Conservation (phyloP, 2,329 filamentous ascomycete species). For the Hymenoscyphus occultus region DNA sequence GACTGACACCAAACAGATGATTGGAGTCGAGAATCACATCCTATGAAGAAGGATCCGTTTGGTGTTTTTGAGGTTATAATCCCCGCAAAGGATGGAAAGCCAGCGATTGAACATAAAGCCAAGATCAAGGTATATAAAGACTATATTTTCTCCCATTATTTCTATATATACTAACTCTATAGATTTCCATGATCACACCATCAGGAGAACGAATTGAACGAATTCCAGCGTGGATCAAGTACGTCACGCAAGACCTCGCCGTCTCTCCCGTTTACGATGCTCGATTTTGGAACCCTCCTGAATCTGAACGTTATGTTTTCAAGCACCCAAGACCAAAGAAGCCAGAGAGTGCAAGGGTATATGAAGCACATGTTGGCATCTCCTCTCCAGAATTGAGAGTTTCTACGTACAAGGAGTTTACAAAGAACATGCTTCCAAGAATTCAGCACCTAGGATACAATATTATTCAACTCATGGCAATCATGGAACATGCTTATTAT, state of each 20-base stretch:
- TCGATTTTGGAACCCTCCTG: conserved; percentile 92
- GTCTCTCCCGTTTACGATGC: conserved; percentile 94
- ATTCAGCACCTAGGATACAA: conserved; percentile 94
- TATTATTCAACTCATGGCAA: conserved; percentile 95
- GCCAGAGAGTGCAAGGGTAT: conserved; percentile 83
- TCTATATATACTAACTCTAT: conserved; percentile 21
- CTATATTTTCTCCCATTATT: background rate
- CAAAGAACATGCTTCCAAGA: conserved; percentile 82
- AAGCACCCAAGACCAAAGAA: conserved; percentile 80
- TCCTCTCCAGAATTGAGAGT: conserved; percentile 87
- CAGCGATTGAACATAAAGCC: conserved; percentile 85
- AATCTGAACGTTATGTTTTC: conserved; percentile 73
- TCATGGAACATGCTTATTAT: conserved; percentile 99
- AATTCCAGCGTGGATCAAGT: conserved; percentile 94
- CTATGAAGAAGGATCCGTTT: conserved; percentile 82
- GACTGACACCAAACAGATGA: conserved; percentile 55
- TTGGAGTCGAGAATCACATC: conserved; percentile 80
- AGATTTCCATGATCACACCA: conserved; percentile 83
- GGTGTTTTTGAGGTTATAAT: conserved; percentile 84
- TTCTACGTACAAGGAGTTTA: conserved; percentile 97
- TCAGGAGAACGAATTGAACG: conserved; percentile 80
- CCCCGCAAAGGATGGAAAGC: conserved; percentile 68
- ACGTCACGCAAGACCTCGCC: conserved; percentile 87
- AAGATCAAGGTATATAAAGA: conserved; percentile 75
- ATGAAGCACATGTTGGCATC: conserved; percentile 98